These are phyloP conservation scores for Bipolaris bicolor DNA, from an alignment of 2,329 filamentous ascomycete species.

Conservation along the genomic window DNA sequence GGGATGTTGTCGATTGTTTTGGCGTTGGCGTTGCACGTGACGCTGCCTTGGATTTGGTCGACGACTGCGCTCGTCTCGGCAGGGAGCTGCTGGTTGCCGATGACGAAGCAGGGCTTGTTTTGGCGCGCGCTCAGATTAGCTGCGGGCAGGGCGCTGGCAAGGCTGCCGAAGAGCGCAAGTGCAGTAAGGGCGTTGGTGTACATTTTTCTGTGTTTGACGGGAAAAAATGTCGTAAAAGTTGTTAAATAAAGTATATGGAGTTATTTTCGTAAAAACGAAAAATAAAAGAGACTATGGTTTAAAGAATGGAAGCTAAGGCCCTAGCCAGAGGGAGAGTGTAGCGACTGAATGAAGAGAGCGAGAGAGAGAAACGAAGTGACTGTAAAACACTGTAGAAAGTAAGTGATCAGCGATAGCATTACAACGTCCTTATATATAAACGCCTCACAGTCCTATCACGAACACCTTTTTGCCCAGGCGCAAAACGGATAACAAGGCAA, in stretches of 20 bases:
- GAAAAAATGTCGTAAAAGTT: not conserved
- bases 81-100: slow-evolving; percentile 60
- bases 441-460: not conserved
- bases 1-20: slow-evolving; percentile 62
- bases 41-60: slow-evolving; percentile 48
- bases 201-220: slow-evolving; percentile 17
- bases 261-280: not conserved
- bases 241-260: slow-evolving; percentile 1
- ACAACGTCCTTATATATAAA: slow-evolving; percentile 7
- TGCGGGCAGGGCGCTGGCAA: slow-evolving; percentile 24
- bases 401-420: slow-evolving; percentile 6
- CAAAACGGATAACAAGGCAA: slow-evolving; percentile 20
- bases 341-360: slow-evolving; percentile 10
- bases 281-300: not conserved
- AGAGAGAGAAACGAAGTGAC: slow-evolving; percentile 5
- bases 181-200: slow-evolving; percentile 19
- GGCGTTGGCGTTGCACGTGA: slow-evolving; percentile 58
- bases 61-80: slow-evolving; percentile 56
- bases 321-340: slow-evolving; percentile 18
- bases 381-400: slow-evolving; percentile 5
- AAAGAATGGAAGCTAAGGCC: slow-evolving; percentile 11
- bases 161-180: slow-evolving; percentile 20
- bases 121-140: slow-evolving; percentile 23
- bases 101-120: slow-evolving; percentile 59
- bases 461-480: slow-evolving; percentile 10